Percentiles rank a stretch among this genome's conserved stretches.
These are phyloP conservation scores for Alternaria triticina DNA, from an alignment of 2,329 filamentous ascomycete genomes.

Conservation along the genomic window DNA sequence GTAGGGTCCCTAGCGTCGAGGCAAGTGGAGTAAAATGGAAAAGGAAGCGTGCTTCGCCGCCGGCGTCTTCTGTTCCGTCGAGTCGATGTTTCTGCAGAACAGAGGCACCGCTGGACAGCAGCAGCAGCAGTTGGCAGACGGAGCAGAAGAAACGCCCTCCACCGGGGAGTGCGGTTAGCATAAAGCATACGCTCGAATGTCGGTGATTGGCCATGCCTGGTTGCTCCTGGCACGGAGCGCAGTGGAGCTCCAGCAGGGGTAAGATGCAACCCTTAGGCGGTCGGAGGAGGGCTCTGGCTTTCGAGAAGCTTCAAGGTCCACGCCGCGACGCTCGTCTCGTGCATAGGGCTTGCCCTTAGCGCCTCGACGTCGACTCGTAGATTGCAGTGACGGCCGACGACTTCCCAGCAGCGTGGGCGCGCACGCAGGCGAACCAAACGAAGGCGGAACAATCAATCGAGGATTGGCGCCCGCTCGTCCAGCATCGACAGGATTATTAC, in stretches of 20 bases:
- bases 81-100: constrained; percentile 1
- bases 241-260: constrained; percentile 31
- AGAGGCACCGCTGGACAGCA: constrained; percentile 17
- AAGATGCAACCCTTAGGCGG: constrained; percentile 39
- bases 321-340: constrained; percentile 8
- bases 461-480: constrained; percentile 25
- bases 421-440: constrained; percentile 29
- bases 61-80: not conserved
- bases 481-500: constrained; percentile 15
- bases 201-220: constrained; percentile 33
- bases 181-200: constrained; percentile 35
- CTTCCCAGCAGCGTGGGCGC: constrained; percentile 26
- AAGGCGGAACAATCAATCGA: constrained; percentile 25
- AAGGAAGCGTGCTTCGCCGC: constrained; percentile 1
- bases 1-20: constrained; percentile 24
- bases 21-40: constrained; percentile 16
- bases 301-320: constrained; percentile 9
- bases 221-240: constrained; percentile 28
- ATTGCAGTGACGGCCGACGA: constrained; percentile 7
- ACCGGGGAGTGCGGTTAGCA: constrained; percentile 38
- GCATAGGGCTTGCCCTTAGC: constrained; percentile 14
- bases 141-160: constrained; percentile 23
- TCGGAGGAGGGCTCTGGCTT: constrained; percentile 6
- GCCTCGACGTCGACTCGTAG: not conserved
- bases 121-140: constrained; percentile 21